Evolutionary conservation across 768 basidiomycete species (phyloP), one percentile per base, ranked within the genome.

Genomic region (Imleria badia): DNA sequence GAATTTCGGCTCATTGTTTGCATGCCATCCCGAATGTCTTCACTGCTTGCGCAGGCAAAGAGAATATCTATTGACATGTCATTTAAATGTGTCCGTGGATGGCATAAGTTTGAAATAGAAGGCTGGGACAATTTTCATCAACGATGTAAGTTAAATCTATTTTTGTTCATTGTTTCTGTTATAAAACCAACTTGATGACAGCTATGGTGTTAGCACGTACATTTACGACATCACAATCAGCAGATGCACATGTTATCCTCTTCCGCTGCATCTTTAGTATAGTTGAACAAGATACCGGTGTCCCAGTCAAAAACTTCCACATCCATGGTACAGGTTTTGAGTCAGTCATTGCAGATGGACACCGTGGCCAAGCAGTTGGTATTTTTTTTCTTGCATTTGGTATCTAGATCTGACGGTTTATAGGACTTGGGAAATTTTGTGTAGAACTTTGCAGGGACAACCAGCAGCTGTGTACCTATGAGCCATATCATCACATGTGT

Each of bases 141-240:
- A n/a, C n/a, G n/a, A n/a, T n/a, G n/a, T n/a, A n/a, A n/a, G n/a
- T n/a, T n/a, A n/a, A n/a, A n/a, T n/a, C n/a, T n/a, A n/a, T n/a
- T n/a, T n/a, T n/a, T n/a, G n/a, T n/a, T n/a, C n/a, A n/a, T n/a
- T n/a, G n/a, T n/a, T n/a, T n/a, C n/a, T n/a, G n/a, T n/a, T n/a
- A n/a, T n/a, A n/a, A n/a, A n/a, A n/a, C n/a, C n/a, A 39, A 39
- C 7, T 20, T 20, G 19, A 17, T 4, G 3, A 39, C 11, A 46
- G 43, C 48, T 0, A 20, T 70, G 14, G 54, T 64, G 1, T 26
- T 51, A 1, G 57, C 57, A 2, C 53, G 48, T 14, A 66, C 64
- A 8, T 71, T 72, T 26, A 69, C 58, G 5, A 70, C 55, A 1
- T 70, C 60, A 0, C 62, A 70, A 39, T 61, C 57, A 14, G 64